Evolutionary conservation across 805 yeast genomes (phyloP), one percentile per base, ranked within the genome.

Genomic region (Zygosaccharomyces gambellarensis): DNA sequence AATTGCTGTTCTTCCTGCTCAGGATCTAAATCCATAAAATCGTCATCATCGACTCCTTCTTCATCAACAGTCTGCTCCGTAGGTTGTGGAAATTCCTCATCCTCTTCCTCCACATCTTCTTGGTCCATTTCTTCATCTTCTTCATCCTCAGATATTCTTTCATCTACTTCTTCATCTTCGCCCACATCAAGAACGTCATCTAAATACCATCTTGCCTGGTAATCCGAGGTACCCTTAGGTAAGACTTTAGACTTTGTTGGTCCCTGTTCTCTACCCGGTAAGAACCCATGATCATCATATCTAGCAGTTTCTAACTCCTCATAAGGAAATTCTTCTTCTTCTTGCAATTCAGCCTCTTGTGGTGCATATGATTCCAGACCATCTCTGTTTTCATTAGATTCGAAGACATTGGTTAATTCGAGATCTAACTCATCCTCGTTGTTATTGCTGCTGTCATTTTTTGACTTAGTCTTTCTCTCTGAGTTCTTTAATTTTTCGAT

Each of bases 1-100:
- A 89, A 73, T 68, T 90, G 97, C 59, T 81, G 78, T 51, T 81
- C 82, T 65, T 88, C 97, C 59, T 89, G 97, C 59, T 87, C 96
- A 30, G 84, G 82, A 1, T 85, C 72, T 45, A 89, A 70, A 32
- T 89, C 96, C 47, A 81, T 82, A 62, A 82, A 83, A 73, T 76
- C 75, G 53, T 84, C 92, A 39, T 72, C 78, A 40, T 77, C 82
- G 8, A 76, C 75, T 7, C 73, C 75, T 31, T 71, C 73, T 5
- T 68, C 72, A 3, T 69, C 73, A 38, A 64, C 74, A 22, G 72
- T 74, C 4, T 71, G 71, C 28, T 67, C 71, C 12, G 32, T 68
- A 3, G 29, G 27, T 74, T 49, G 51, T 19, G 30, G 52, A 14
- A 55, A 58, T 17, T 34, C 38, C 17, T 64, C 67, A 9, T 55